Base-by-base conservation (phyloP, 163 green algal genomes). In the Botryococcus braunii region DNA sequence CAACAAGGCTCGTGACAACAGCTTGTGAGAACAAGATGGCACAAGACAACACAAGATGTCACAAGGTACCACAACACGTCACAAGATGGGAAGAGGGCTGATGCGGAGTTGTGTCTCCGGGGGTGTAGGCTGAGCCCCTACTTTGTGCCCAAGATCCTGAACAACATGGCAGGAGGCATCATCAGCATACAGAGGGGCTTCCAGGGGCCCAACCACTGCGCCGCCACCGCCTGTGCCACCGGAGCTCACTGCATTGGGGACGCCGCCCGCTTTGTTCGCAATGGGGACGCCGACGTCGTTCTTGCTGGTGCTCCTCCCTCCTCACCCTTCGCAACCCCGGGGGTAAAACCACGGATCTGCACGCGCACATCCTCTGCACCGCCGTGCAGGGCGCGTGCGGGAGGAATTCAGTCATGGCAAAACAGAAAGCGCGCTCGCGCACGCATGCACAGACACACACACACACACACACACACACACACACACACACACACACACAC, bases 111-210 rank as follows among this genome's bases (percentile, higher is more conserved):
- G 57, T 1, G 8, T 66, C 17, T 52, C 21, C 7, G 50, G 9
- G 8, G 11, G 21, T 55, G 31, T 50, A 70, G 88, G 13, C 39
- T 98, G 25, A 89, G 75, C 37, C 93, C 93, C 11, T 96, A 89
- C 75, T 96, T 97, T 63, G 81, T 99, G 25, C 91, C 94, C n/a
- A 75, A 82, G 17, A 89, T 96, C 27, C 76, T 99, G 36, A 65
- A 81, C 69, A 98, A 97, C 85, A 94, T 94, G 85, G 88, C 93
- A 4, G 86, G 89, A 0, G 92, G 93, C 8, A 79, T 84, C 0
- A 84, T 97, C 58, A 89, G 84, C 77, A 94, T 98, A 4, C 62
- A 71, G 2, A 69, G 86, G 66, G 81, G 82, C 34, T 69, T 92
- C 38, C 74, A 85, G 68, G 93, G 93, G 0, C 93, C 93, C 49